Conservation (phyloP, 441 rosid genomes). For the Adansonia gregorii region DNA sequence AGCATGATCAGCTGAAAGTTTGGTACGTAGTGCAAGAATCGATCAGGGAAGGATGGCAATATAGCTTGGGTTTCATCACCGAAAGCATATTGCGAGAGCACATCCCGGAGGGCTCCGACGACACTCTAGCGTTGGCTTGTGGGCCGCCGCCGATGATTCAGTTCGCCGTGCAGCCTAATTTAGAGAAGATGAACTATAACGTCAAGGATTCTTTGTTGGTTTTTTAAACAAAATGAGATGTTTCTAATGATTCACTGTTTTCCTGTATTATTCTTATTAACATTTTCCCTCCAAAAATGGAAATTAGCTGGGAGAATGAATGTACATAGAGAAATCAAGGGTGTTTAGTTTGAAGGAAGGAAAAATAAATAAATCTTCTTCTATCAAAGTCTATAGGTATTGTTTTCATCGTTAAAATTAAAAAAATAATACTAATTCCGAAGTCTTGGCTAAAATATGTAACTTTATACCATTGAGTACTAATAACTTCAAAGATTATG, state of each 20-base stretch:
- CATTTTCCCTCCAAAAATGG: not conserved
- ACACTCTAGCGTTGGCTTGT: conserved; percentile 68
- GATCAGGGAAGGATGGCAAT: conserved; percentile 63
- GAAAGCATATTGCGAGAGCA: conserved; percentile 67
- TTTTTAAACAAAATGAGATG: conserved; percentile 42
- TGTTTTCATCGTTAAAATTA: not conserved
- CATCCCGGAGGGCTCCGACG: conserved; percentile 57
- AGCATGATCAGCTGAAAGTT: conserved; percentile 61
- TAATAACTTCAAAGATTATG: not conserved
- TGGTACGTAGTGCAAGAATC: conserved; percentile 77
- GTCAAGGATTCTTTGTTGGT: conserved; percentile 61
- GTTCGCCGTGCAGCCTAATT: conserved; percentile 78
- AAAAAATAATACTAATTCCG: not conserved
- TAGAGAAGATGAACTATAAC: conserved; percentile 85
- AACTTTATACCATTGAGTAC: not conserved
- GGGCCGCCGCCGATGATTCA: conserved; percentile 93
- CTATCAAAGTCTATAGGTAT: not conserved
- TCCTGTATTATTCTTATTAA: not conserved
- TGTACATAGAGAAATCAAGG: not conserved
- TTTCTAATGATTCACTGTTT: not conserved
- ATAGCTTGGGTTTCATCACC: conserved; percentile 67
- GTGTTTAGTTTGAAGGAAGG: not conserved
- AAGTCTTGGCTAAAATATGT: not conserved
- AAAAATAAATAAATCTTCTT: not conserved
- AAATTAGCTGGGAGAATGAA: not conserved